Conservation (phyloP, 1,139 yeast genomes). For the Tardiomyces digboiensis region DNA sequence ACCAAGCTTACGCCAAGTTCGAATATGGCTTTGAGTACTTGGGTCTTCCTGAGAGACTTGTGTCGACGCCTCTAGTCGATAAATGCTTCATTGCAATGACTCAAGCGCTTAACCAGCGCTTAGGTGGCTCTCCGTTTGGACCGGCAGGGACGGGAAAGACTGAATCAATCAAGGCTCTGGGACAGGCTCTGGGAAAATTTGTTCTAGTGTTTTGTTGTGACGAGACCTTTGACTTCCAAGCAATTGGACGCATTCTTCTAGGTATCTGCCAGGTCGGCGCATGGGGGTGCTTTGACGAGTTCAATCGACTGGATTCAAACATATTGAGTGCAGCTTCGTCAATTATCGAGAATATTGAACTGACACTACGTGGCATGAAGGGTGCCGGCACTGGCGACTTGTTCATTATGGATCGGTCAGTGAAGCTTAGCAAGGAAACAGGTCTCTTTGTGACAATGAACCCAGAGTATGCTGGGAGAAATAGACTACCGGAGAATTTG, state of each 20-base stretch:
- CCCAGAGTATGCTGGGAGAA: constrained; percentile 82
- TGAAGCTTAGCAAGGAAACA: constrained; percentile 35
- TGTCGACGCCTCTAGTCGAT: constrained; percentile 66
- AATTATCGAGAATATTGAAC: constrained; percentile 66
- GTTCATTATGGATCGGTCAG: constrained; percentile 31
- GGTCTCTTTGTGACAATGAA: constrained; percentile 90
- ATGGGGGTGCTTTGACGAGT: constrained; percentile 97
- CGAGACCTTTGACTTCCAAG: constrained; percentile 73
- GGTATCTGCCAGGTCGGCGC: constrained; percentile 87
- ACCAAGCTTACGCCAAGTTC: constrained; percentile 44
- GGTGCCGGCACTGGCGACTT: constrained; percentile 27
- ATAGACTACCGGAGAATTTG: constrained; percentile 76
- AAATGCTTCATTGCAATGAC: constrained; percentile 60
- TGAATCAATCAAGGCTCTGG: constrained; percentile 81
- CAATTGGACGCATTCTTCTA: constrained; percentile 66
- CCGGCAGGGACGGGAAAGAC: constrained; percentile 99
- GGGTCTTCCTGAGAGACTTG: constrained; percentile 68
- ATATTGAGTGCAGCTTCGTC: constrained; percentile 82
- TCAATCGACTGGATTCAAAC: constrained; percentile 65
- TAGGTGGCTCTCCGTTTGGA: constrained; percentile 93
- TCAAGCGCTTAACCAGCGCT: constrained; percentile 59
- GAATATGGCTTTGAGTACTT: constrained; percentile 75
- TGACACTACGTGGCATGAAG: constrained; percentile 31
- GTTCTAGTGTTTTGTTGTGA: constrained; percentile 90
- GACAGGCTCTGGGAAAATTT: constrained; percentile 68